Conservation (phyloP, 139 green algal species). For the Mesotaenium endlicherianum region DNA sequence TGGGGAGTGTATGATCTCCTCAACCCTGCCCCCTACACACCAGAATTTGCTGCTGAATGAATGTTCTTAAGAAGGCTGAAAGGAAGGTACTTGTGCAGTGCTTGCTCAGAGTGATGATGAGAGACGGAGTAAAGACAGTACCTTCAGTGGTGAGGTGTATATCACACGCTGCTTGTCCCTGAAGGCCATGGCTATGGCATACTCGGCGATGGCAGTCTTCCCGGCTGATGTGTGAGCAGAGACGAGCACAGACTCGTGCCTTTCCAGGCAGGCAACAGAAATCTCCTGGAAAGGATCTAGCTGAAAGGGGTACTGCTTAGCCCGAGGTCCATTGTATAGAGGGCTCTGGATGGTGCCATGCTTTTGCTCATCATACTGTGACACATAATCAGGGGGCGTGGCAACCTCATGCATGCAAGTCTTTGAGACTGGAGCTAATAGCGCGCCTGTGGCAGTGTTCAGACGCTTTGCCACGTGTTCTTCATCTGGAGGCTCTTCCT, state of each 20-base stretch:
- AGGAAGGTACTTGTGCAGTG: too few relatives aligned
- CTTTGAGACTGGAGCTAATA: not conserved
- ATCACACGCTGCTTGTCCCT: constrained; percentile 77
- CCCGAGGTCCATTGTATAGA: constrained; percentile 28
- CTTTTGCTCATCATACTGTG: not conserved
- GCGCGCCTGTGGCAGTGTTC: not conserved
- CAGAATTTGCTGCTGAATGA: too few relatives aligned
- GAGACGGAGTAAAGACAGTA: too few relatives aligned
- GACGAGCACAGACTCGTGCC: constrained; percentile 58
- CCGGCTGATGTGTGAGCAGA: constrained; percentile 79
- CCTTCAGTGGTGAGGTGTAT: constrained; percentile 95
- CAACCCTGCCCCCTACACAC: too few relatives aligned
- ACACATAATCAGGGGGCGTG: constrained; percentile 18
- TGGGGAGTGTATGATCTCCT: too few relatives aligned
- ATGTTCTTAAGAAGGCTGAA: too few relatives aligned
- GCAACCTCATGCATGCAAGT: constrained; percentile 58
- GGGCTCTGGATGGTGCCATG: constrained; percentile 32
- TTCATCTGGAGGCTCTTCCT: not conserved
- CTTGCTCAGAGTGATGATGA: too few relatives aligned
- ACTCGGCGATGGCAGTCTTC: constrained; percentile 82
- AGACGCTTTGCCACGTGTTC: too few relatives aligned
- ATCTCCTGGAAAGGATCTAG: constrained; percentile 81
- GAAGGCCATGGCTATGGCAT: constrained; percentile 81
- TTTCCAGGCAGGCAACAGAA: constrained; percentile 70
- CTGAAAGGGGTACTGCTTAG: constrained; percentile 65